Conservation (phyloP, 208 protist species). For the Wallacemonas sp. region DNA sequence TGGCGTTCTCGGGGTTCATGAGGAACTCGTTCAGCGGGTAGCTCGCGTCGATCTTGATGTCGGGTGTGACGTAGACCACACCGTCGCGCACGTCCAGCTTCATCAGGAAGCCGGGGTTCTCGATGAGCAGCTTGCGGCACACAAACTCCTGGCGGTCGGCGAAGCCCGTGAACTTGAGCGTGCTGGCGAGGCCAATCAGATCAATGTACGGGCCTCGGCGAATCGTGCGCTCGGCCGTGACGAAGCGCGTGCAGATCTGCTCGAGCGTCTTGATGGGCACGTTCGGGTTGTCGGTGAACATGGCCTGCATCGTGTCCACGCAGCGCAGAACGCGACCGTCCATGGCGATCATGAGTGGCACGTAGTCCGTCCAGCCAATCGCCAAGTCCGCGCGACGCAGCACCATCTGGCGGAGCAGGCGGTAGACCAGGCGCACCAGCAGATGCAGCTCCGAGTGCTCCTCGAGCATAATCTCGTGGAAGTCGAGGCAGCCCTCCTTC, state of each 20-base stretch:
- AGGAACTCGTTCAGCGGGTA: slow-evolving; percentile 45
- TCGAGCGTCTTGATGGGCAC: slow-evolving; percentile 41
- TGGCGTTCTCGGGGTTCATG: slow-evolving; percentile 17
- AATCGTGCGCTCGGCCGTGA: slow-evolving; percentile 24
- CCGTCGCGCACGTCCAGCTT: slow-evolving; percentile 40
- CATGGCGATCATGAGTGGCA: slow-evolving; percentile 53
- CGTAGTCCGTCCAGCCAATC: slow-evolving; percentile 45
- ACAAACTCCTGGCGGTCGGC: slow-evolving; percentile 55
- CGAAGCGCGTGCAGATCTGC: slow-evolving; percentile 48
- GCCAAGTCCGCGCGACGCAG: slow-evolving; percentile 34
- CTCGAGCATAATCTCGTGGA: slow-evolving; percentile 40
- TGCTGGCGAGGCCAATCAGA: slow-evolving; percentile 59
- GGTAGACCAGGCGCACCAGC: slow-evolving; percentile 57
- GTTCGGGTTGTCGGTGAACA: slow-evolving; percentile 66
- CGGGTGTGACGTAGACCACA: slow-evolving; percentile 27
- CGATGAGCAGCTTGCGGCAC: slow-evolving; percentile 59
- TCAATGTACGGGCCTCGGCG: slow-evolving; percentile 52
- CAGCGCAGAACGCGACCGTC: slow-evolving; percentile 57
- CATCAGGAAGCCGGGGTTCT: slow-evolving; percentile 47
- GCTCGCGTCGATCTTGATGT: slow-evolving; percentile 11
- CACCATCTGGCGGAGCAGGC: slow-evolving; percentile 63
- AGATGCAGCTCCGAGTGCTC: slow-evolving; percentile 60
- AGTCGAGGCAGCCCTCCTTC: slow-evolving; percentile 31
- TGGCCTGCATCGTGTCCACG: slow-evolving; percentile 57
- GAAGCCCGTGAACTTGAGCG: slow-evolving; percentile 49